Evolutionary conservation across 148 eudicot genomes (phyloP), one percentile per base, ranked within the genome.

Genomic region (Vaccinium myrtillus): DNA sequence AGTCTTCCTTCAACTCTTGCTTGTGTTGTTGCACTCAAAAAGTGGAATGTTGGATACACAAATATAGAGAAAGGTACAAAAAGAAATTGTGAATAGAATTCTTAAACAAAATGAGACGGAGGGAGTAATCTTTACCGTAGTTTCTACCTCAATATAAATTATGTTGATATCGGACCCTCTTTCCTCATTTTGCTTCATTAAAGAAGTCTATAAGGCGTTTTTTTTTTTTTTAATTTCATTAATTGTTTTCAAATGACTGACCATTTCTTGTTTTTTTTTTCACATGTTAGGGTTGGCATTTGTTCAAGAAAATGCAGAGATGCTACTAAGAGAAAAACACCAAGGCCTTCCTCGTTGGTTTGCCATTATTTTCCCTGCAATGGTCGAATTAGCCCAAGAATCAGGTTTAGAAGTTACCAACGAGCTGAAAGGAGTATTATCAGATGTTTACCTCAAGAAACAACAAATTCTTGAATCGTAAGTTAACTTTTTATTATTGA

Each of bases 1-100:
- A 61, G 74, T 84, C 84, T 88, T 50, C 82, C 84, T 63, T 82
- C 90, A 15, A 88, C 88, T 75, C 87, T 88, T 76, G 82, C 86
- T 80, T 88, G 74, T 81, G 23, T 85, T 21, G 43, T 88, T 13
- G 90, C 84, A 15, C 87, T 88, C 48, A 76, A 83, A 36, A 88
- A 2, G 8, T 88, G 90, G 90, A 63, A 81, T 21, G 27, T 50
- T 16, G 86, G 86, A 5, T 67, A 63, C 1, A 10, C 74, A 7
- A 43, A 65, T 53, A 75, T 88, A 10, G 19, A 80, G 51, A 74
- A 71, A 80, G 90, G 90, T 88, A 83, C 8, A 27, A 65, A 6
- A 3, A 19, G 48, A 11, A 50, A 12, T 70, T 23, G 36, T 12
- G 6, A 70, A 70, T 1, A 30, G 16, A 16, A 71, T 4, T 43